Conservation (phyloP, 148 eudicot genomes). For the Euryodendron excelsum region DNA sequence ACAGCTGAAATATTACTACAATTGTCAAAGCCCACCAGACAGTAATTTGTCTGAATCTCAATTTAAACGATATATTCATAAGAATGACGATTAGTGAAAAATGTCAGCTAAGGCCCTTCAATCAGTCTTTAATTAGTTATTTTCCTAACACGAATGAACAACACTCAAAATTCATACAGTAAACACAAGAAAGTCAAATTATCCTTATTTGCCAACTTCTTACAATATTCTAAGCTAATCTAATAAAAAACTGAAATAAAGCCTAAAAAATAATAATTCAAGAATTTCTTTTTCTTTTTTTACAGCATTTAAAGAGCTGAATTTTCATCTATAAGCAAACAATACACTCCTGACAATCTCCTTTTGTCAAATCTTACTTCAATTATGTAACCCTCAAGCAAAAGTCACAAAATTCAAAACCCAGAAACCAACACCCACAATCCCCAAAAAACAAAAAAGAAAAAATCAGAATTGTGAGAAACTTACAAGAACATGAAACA, state of each 20-base stretch:
- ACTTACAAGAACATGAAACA: slow-evolving; percentile 67
- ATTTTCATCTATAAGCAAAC: neutral
- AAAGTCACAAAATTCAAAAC: neutral
- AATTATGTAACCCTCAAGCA: neutral
- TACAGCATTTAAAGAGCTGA: neutral
- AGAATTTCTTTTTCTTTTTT: neutral
- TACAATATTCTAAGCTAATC: neutral
- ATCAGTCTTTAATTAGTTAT: neutral
- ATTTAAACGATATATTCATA: neutral
- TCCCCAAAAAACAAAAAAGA: neutral
- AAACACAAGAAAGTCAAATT: neutral
- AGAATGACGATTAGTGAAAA: neutral
- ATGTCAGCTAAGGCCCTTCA: neutral
- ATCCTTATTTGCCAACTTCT: neutral
- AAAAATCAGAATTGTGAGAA: neutral
- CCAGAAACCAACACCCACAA: neutral
- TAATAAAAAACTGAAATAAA: neutral
- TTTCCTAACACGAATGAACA: neutral
- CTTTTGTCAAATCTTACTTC: neutral
- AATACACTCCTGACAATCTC: neutral
- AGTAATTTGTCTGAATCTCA: neutral
- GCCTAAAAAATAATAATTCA: too few species aligned
- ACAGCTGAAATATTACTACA: neutral
- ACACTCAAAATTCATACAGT: neutral
- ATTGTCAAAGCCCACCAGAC: neutral